Conservation (phyloP, 78 protist species). For the Cyanophora paradoxa region DNA sequence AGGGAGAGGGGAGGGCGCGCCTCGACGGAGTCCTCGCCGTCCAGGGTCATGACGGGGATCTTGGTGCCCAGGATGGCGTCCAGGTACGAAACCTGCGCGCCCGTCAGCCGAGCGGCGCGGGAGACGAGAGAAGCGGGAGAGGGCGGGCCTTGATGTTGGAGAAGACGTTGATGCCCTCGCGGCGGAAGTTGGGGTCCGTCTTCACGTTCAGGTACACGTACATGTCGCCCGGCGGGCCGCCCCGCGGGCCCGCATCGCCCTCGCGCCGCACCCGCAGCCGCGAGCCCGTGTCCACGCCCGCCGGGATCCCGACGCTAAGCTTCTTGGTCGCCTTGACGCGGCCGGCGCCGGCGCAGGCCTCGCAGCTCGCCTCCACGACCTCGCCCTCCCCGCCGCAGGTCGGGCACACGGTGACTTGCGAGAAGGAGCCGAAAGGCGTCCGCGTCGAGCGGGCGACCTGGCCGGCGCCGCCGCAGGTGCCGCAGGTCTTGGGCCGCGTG, state of each 20-base stretch:
- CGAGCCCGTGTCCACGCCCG: conserved; percentile 16
- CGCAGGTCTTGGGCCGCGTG: background rate
- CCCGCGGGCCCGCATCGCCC: conserved; percentile 36
- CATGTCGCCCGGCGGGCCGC: conserved; percentile 36
- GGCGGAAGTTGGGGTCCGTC: conserved; percentile 8
- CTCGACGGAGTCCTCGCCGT: conserved; percentile 5
- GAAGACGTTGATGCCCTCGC: conserved; percentile 31
- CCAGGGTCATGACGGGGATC: conserved; percentile 12
- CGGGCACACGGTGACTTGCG: conserved; percentile 1
- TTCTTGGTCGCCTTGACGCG: conserved; percentile 5
- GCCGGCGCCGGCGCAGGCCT: conserved; percentile 26
- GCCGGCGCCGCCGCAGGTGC: conserved; percentile 22
- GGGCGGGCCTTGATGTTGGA: background rate
- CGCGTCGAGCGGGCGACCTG: background rate
- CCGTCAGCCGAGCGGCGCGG: background rate
- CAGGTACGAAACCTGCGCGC: background rate
- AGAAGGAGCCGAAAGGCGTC: background rate
- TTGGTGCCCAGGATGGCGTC: conserved; percentile 36
- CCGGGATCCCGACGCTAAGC: conserved; percentile 18
- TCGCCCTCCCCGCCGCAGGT: conserved; percentile 15
- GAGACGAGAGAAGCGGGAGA: background rate
- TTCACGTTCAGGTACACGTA: conserved; percentile 28
- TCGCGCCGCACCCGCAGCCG: conserved; percentile 14
- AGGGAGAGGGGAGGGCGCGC: too few species aligned
- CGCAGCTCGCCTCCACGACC: conserved; percentile 24